Percentiles rank a stretch among this genome's conserved stretches.
Evolutionary conservation across 148 eudicot genomes (phyloP).

Genomic region (Mesembryanthemum crystallinum): DNA sequence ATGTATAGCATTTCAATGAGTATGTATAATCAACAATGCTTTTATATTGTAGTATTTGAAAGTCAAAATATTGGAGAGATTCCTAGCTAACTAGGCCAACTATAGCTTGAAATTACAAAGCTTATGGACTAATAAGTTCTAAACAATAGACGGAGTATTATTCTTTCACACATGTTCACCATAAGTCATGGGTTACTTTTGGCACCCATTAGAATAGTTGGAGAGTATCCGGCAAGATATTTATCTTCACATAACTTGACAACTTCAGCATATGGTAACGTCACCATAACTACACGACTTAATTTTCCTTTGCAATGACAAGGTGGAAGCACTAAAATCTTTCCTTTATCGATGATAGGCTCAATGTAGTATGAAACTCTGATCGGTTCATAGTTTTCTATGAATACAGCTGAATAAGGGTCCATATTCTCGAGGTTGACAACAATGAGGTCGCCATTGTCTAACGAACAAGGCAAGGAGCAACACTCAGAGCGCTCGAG

Average conservation of each 20-base stretch:
- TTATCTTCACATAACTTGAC: slow-evolving; percentile 42
- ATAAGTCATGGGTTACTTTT: not conserved
- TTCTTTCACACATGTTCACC: not conserved
- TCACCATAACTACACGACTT: slow-evolving; percentile 44
- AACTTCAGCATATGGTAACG: slow-evolving; percentile 44
- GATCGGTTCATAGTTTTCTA: slow-evolving; percentile 28
- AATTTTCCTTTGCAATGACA: slow-evolving; percentile 26
- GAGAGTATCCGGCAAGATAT: slow-evolving; percentile 36
- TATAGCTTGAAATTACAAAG: too few species aligned
- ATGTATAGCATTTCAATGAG: too few species aligned
- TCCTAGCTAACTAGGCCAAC: too few species aligned
- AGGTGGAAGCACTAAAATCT: slow-evolving; percentile 46
- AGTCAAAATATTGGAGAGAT: too few species aligned
- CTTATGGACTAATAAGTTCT: not conserved
- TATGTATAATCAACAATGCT: too few species aligned
- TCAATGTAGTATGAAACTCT: slow-evolving; percentile 40
- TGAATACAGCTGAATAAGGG: slow-evolving; percentile 34
- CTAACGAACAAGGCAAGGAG: slow-evolving; percentile 25
- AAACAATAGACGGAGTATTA: not conserved
- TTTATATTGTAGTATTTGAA: too few species aligned
- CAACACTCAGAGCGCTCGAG: slow-evolving; percentile 24
- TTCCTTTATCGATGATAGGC: slow-evolving; percentile 37
- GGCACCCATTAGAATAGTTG: slow-evolving; percentile 38
- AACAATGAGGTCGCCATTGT: slow-evolving; percentile 32
- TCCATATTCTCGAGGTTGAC: slow-evolving; percentile 41